Evolutionary conservation across 352 stramenopile species (phyloP), one percentile per base, ranked within the genome.

Genomic region (Phytophthora boehmeriae): DNA sequence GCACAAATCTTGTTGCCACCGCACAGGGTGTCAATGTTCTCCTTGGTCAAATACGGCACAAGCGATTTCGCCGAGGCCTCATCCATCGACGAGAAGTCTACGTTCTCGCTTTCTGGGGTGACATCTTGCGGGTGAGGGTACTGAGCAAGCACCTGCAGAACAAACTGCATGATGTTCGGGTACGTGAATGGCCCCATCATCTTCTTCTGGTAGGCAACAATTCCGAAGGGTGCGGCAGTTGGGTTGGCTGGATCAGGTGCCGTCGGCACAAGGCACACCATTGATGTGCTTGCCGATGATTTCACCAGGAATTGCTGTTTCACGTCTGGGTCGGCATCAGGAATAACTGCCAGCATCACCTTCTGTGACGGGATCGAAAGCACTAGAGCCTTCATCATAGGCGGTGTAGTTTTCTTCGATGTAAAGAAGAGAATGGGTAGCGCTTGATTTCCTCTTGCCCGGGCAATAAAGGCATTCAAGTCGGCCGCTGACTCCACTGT

Each of bases 181-280:
- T 88, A 91, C 22, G 65, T 85, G 53, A 83, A 84, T 4, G 83
- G 42, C 0, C 85, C 85, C 60, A 89, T 80, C 0, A 52, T 70
- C 56, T 90, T 87, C 67, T 92, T 92, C 46, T 90, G 66, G 62
- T 89, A 94, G 4, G 68, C 52, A 39, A 88, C 63, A 10, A 94
- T 72, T 4, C 80, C 80, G 44, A 92, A 91, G 13, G 76, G 81
- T 8, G 58, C 47, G 34, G 70, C 59, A 59, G 63, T 52, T 69
- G 59, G n/a, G 35, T 58, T 47, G 1, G 68, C 49, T 19, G 63
- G 16, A 13, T 76, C 59, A 1, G 38, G 41, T 51, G 77, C 44
- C 1, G 77, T 69, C 6, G 76, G 60, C 42, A 92, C 76, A 44
- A 92, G 51, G 14, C 65, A 77, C 54, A 83, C 44, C 34, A 92